Base-by-base conservation (phyloP, 2,329 filamentous ascomycete genomes). In the Bipolaris sorokiniana region DNA sequence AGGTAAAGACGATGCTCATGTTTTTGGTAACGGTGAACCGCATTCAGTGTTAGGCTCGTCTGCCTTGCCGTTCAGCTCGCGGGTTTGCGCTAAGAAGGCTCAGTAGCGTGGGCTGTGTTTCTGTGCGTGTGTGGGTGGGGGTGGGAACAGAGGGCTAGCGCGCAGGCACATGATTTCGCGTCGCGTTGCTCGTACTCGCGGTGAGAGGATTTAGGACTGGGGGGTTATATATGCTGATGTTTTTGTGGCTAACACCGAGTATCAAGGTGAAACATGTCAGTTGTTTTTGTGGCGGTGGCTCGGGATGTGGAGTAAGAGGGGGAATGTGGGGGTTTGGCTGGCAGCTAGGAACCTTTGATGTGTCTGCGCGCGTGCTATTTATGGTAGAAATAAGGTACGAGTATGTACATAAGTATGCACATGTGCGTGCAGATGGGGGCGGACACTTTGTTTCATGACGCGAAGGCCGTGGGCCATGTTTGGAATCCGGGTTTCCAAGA, bases 151-250 rank as follows among this genome's bases (percentile, higher is more conserved):
- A 23, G 9, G 16, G 2, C 23, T 40, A 42, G 59, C 45, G 53
- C 63, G 59, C 59, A 48, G 23, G 56, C 68, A 69, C 64, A 64
- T 69, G 66, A 67, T 55, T 65, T 61, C 66, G 65, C 59, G 66
- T 69, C 62, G 63, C 48, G 59, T 61, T 56, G 40, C 38, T 65
- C 58, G 62, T 61, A 56, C 33, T 22, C 23, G 23, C 28, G 41
- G 23, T 22, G 16, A 28, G 26, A 28, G 6, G 9, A 10, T 28
- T 28, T 28, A 5, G 26, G 7, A 28, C 26, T 28, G 26, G 26
- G 26, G 26, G 10, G 26, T 26, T 23, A 23, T 23, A 11, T 16
- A 42, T 44, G n/a, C 7, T 10, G 41, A 45, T 37, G 40, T 26
- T 15, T 15, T 52, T 13, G 15, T 38, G 42, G 28, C 42, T 48